These are phyloP conservation scores for Xylaria longipes DNA, from an alignment of 495 filamentous ascomycete species.

Conservation along the genomic window DNA sequence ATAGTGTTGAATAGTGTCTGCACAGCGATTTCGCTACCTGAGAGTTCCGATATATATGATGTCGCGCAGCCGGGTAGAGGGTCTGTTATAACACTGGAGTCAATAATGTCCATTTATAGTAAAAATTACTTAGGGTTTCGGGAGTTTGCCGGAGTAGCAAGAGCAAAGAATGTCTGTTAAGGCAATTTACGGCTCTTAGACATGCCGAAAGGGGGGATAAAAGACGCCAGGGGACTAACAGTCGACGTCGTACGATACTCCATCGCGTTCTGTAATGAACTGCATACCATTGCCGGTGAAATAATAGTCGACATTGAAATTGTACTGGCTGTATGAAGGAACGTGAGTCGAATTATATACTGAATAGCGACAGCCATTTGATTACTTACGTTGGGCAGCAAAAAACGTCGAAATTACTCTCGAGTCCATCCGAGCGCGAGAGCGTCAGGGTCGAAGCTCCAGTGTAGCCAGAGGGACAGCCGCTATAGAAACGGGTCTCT, in stretches of 20 bases:
- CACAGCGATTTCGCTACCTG: constrained; percentile 17
- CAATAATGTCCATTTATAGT: too few species aligned
- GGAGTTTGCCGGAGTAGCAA: too few species aligned
- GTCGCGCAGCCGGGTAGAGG: constrained; percentile 23
- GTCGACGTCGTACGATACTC: constrained; percentile 4
- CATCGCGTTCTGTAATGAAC: constrained; percentile 23
- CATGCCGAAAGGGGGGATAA: too few species aligned
- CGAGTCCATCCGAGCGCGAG: constrained; percentile 5
- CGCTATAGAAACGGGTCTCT: constrained; percentile 36
- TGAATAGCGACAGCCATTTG: neutral
- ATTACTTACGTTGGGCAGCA: constrained; percentile 27
- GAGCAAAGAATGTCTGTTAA: too few species aligned
- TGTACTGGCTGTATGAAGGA: constrained; percentile 13
- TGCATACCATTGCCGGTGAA: neutral
- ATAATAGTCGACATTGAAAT: constrained; percentile 1
- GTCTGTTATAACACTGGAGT: too few species aligned
- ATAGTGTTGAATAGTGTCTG: constrained; percentile 20
- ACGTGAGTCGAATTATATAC: neutral
- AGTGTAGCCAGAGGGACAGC: constrained; percentile 23
- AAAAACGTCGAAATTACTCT: neutral
- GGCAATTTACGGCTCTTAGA: too few species aligned
- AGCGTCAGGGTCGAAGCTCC: neutral
- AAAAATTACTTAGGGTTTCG: too few species aligned
- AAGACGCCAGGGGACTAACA: too few species aligned
- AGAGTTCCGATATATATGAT: constrained; percentile 20